Conservation (phyloP, 106 monocot species). For the Apostasia ramifera region DNA sequence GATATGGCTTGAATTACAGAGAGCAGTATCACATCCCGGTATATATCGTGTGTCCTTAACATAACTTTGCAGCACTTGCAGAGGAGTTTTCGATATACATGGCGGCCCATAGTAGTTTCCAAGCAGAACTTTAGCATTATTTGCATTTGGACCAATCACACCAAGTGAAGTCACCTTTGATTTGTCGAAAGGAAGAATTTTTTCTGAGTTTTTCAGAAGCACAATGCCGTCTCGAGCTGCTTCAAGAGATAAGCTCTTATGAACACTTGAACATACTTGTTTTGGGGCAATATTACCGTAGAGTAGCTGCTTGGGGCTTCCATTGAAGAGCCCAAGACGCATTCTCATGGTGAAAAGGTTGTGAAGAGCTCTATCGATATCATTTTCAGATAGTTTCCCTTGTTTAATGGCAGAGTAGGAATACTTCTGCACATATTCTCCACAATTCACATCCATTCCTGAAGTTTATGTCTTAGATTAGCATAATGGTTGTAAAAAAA, state of each 20-base stretch:
- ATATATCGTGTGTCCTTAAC: slow-evolving; percentile 40
- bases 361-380: slow-evolving; percentile 68
- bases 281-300: slow-evolving; percentile 45
- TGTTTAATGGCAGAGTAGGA: slow-evolving; percentile 43
- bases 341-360: slow-evolving; percentile 78
- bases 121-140: slow-evolving; percentile 32
- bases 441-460: slow-evolving; percentile 98
- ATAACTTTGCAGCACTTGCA: slow-evolving; percentile 41
- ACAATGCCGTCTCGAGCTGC: slow-evolving; percentile 82
- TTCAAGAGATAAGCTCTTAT: slow-evolving; percentile 64
- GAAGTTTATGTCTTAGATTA: slow-evolving; percentile 18
- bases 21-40: slow-evolving; percentile 50
- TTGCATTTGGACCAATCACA: slow-evolving; percentile 88
- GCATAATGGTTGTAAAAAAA: not conserved
- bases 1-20: slow-evolving; percentile 35
- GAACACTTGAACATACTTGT: slow-evolving; percentile 55
- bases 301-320: slow-evolving; percentile 35
- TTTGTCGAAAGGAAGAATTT: slow-evolving; percentile 51
- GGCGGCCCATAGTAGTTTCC: slow-evolving; percentile 90
- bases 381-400: slow-evolving; percentile 45
- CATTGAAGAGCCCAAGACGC: slow-evolving; percentile 81
- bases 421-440: slow-evolving; percentile 58
- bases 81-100: slow-evolving; percentile 51
- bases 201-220: slow-evolving; percentile 61
- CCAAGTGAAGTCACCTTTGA: slow-evolving; percentile 43